Evolutionary conservation across 176 grass and related monocot species (phyloP).

Genomic region (Triticum dicoccoides): DNA sequence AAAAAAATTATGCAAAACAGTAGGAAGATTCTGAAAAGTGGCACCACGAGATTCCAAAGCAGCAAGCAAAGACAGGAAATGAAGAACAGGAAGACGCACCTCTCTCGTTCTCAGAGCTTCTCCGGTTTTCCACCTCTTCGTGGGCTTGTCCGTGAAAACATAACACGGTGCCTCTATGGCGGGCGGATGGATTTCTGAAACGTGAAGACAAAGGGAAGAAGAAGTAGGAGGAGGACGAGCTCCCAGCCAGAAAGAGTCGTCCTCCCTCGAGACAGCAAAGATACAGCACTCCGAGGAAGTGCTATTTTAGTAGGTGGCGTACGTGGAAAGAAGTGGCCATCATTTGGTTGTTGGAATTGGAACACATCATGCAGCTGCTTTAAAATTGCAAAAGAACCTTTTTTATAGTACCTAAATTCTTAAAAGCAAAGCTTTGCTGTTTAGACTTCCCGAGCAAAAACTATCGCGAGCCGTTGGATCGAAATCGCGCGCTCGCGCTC

Average conservation of each 20-base stretch:
- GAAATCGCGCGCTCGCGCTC: too few species aligned
- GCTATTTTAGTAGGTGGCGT: not conserved
- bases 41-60: too few species aligned
- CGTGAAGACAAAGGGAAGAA: not conserved
- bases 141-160: not conserved
- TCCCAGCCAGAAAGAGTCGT: not conserved
- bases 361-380: not conserved
- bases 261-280: not conserved
- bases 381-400: too few species aligned
- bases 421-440: too few species aligned
- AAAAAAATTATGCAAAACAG: too few species aligned
- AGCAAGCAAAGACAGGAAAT: not conserved
- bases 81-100: not conserved
- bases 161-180: not conserved
- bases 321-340: constrained; percentile 24
- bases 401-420: too few species aligned
- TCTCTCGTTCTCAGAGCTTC: not conserved
- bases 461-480: too few species aligned
- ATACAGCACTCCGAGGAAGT: not conserved
- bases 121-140: not conserved
- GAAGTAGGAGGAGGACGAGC: not conserved
- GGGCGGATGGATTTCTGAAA: constrained; percentile 4
- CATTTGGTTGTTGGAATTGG: constrained; percentile 4
- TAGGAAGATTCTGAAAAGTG: too few species aligned
- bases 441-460: too few species aligned